These are phyloP conservation scores for Naganishia sp. DNA, from an alignment of 1,284 basidiomycete genomes.

Conservation along the genomic window DNA sequence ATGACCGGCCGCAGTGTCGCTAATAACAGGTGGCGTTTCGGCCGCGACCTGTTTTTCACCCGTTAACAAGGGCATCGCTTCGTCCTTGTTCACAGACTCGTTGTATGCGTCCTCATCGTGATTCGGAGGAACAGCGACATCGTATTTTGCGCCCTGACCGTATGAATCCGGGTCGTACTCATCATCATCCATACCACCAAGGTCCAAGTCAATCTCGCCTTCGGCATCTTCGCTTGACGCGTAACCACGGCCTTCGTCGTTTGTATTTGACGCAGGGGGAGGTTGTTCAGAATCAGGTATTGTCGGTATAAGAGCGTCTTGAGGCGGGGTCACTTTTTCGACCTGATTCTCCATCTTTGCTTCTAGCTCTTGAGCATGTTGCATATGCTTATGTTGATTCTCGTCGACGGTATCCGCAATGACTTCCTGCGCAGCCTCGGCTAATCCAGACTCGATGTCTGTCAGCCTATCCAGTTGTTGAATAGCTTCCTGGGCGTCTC, in stretches of 20 bases:
- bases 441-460: conserved; percentile 26
- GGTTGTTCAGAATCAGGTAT: background rate
- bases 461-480: conserved; percentile 24
- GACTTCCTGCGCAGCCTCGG: conserved; percentile 19
- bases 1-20: background rate
- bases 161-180: conserved; percentile 19
- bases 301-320: background rate
- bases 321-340: conserved; percentile 5
- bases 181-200: conserved; percentile 19
- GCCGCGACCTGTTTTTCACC: background rate
- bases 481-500: conserved; percentile 29
- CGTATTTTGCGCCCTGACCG: conserved; percentile 4
- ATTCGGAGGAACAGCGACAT: background rate
- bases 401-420: background rate
- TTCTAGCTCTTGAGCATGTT: conserved; percentile 24
- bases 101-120: conserved; percentile 19
- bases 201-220: conserved; percentile 31
- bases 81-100: conserved; percentile 1
- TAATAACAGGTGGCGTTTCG: background rate
- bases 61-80: conserved; percentile 9
- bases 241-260: conserved; percentile 1
- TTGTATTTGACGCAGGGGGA: too few species aligned
- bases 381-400: conserved; percentile 2
- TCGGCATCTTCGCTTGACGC: conserved; percentile 30
- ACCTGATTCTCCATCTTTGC: conserved; percentile 14